A percentile compares a stretch with the other conserved stretches of the same genome.
Evolutionary conservation across 2,329 filamentous ascomycete species (phyloP).

Genomic region (Aspergillus latus): DNA sequence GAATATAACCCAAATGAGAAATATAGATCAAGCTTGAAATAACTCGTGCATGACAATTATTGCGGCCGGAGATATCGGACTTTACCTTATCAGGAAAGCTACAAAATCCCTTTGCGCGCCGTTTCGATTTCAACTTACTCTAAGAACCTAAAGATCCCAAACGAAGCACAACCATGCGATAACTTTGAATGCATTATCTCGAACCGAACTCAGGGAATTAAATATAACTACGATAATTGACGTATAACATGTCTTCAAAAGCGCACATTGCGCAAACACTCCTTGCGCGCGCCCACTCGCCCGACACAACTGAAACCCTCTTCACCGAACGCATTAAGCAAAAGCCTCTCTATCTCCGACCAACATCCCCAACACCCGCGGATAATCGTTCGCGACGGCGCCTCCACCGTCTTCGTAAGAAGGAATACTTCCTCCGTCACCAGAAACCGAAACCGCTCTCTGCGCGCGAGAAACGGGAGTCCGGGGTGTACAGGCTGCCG

Average conservation of each 20-base stretch:
- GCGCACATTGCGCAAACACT: constrained; percentile 60
- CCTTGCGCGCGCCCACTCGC: constrained; percentile 75
- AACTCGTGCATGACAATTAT: no score
- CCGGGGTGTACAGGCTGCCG: constrained; percentile 73
- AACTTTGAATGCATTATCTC: no score
- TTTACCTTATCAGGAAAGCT: no score
- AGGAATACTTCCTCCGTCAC: constrained; percentile 47
- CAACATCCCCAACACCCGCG: constrained; percentile 66
- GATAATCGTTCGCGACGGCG: constrained; percentile 56
- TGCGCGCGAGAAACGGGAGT: constrained; percentile 70
- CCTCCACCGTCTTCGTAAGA: constrained; percentile 48
- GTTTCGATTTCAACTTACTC: no score
- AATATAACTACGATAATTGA: neutral
- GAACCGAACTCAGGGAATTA: neutral
- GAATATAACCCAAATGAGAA: no score
- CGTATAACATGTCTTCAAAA: constrained; percentile 26
- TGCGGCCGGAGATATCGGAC: no score
- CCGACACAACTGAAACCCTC: constrained; percentile 67
- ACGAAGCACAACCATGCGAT: no score
- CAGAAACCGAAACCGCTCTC: constrained; percentile 69
- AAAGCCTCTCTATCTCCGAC: constrained; percentile 75
- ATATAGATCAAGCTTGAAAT: no score
- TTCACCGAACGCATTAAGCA: constrained; percentile 80
- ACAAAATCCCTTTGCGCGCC: neutral
- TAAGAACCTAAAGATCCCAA: no score